Conservation (phyloP, 2,329 filamentous ascomycete species). For the Rhytidhysteron rufulum region DNA sequence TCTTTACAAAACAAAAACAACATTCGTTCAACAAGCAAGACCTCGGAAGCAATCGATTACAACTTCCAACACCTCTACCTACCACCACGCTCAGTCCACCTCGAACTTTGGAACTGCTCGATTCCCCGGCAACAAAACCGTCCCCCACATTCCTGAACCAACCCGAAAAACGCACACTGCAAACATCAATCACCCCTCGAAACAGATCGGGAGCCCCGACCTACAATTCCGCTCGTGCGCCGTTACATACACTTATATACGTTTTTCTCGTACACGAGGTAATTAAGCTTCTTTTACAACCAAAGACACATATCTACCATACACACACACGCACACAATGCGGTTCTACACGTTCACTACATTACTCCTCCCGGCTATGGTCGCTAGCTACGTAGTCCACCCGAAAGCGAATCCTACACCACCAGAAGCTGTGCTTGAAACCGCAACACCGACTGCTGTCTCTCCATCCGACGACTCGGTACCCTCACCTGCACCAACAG, state of each 20-base stretch:
- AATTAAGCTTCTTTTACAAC: background rate
- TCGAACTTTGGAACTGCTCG: too few species aligned
- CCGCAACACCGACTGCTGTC: constrained; percentile 2
- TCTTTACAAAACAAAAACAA: background rate
- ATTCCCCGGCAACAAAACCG: too few species aligned
- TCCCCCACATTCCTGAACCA: too few species aligned
- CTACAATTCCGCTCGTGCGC: background rate
- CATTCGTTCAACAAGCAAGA: too few species aligned
- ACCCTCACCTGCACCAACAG: background rate
- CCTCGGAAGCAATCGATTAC: too few species aligned
- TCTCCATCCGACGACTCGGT: background rate
- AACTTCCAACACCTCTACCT: too few species aligned
- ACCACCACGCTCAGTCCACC: too few species aligned
- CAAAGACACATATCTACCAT: background rate
- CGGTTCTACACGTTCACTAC: constrained; percentile 1
- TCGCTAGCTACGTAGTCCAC: constrained; percentile 3
- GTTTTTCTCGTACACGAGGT: background rate
- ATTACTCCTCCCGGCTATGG: constrained; percentile 7
- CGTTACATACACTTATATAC: background rate
- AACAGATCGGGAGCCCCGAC: background rate
- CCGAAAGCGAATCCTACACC: constrained; percentile 5
- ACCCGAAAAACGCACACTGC: too few species aligned
- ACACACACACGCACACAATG: constrained; percentile 1
- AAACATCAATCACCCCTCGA: too few species aligned
- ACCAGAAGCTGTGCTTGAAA: constrained; percentile 3